These are phyloP conservation scores for Erythrophleum fordii DNA, from an alignment of 306 rosid genomes.

Conservation along the genomic window DNA sequence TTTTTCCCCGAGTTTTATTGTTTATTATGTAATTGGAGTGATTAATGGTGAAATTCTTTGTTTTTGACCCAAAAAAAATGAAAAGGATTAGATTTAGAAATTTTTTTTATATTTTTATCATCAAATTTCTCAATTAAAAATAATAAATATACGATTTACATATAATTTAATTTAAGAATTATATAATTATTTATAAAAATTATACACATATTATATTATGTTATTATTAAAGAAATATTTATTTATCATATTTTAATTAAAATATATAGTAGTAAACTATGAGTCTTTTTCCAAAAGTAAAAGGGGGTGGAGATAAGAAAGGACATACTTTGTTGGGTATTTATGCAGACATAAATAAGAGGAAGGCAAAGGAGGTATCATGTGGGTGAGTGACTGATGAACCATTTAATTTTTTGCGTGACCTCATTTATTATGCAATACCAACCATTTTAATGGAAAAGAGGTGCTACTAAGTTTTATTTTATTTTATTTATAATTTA, in stretches of 20 bases:
- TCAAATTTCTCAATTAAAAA: too few relatives aligned
- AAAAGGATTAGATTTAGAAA: too few relatives aligned
- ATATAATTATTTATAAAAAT: too few relatives aligned
- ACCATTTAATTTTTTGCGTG: constrained; percentile 17
- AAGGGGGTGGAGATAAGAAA: too few relatives aligned
- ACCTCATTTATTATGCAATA: constrained; percentile 45
- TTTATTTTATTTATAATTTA: not conserved
- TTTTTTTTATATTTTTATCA: too few relatives aligned
- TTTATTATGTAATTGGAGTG: not conserved
- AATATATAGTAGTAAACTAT: too few relatives aligned
- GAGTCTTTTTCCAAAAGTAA: too few relatives aligned
- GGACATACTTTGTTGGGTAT: constrained; percentile 36
- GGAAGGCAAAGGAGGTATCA: constrained; percentile 9
- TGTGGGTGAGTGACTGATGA: constrained; percentile 34
- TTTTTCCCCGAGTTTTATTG: not conserved
- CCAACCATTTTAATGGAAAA: constrained; percentile 48
- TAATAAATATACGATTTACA: too few relatives aligned
- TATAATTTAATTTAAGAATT: too few relatives aligned
- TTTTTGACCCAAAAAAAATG: not conserved
- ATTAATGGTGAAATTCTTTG: not conserved
- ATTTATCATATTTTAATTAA: too few relatives aligned
- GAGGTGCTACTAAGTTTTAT: constrained; percentile 37
- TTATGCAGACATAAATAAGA: constrained; percentile 29
- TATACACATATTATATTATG: too few relatives aligned
- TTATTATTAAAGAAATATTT: too few relatives aligned